phyloP scores from a whole-genome alignment of 164 flowering plant species.

The Kalanchoe fedtschenkoi region DNA sequence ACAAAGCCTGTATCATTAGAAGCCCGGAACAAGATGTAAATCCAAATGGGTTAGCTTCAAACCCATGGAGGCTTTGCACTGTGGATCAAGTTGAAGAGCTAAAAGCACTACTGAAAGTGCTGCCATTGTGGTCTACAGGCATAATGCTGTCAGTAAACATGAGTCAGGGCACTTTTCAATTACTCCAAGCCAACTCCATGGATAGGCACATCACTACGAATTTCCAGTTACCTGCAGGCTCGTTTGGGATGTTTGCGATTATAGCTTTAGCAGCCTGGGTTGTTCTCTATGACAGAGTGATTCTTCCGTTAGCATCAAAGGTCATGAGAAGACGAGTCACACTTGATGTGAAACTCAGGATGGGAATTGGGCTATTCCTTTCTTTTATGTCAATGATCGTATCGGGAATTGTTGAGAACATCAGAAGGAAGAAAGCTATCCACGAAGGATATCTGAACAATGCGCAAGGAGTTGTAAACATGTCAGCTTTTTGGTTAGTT shows the following conservation, averaged over 20 bases:
- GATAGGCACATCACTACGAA: conserved; percentile 27
- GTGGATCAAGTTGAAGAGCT: conserved; percentile 55
- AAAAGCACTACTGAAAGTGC: conserved; percentile 40
- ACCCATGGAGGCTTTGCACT: conserved; percentile 49
- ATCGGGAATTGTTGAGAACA: conserved; percentile 33
- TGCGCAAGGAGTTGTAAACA: conserved; percentile 20
- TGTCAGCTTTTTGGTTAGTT: conserved; percentile 84
- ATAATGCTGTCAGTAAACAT: conserved; percentile 33
- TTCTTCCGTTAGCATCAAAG: conserved; percentile 39
- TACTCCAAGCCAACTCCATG: conserved; percentile 49
- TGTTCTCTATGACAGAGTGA: conserved; percentile 30
- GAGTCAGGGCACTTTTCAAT: conserved; percentile 28
- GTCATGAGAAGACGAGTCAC: conserved; percentile 28
- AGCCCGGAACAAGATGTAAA: conserved; percentile 26
- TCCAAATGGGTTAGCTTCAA: conserved; percentile 25
- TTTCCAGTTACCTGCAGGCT: conserved; percentile 47
- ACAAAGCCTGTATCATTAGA: conserved; percentile 47
- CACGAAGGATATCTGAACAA: conserved; percentile 20
- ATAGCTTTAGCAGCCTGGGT: conserved; percentile 30
- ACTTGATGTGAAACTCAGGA: conserved; percentile 30
- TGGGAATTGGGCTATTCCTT: conserved; percentile 46
- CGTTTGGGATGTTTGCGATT: conserved; percentile 29
- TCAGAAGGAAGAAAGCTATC: conserved; percentile 44
- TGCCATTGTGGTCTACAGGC: conserved; percentile 54
- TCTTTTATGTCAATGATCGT: conserved; percentile 30